A percentile compares a stretch with the other conserved stretches of the same genome.
These are phyloP conservation scores for Phlegmacium glaucopus DNA, from an alignment of 768 basidiomycete genomes.

Conservation along the genomic window DNA sequence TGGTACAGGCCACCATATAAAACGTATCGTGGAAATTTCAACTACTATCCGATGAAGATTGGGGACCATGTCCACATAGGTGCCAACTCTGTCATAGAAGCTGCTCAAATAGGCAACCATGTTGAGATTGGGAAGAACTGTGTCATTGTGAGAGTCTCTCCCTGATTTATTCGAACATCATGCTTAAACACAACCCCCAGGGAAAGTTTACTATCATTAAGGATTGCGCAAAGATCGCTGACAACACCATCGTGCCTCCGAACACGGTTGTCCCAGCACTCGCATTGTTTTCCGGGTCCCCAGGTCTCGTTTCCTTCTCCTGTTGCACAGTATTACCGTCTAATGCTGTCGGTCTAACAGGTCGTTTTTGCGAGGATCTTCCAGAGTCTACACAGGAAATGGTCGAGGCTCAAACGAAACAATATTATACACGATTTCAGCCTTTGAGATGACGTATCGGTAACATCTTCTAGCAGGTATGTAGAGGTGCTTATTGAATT, in stretches of 20 bases:
- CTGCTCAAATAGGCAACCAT: conserved; percentile 90
- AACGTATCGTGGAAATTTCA: conserved; percentile 87
- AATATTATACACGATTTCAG: conserved; percentile 82
- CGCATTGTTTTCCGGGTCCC: conserved; percentile 82
- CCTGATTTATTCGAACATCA: neutral
- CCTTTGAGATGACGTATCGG: conserved; percentile 38
- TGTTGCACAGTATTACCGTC: neutral
- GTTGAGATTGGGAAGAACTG: conserved; percentile 96
- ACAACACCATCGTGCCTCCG: conserved; percentile 86
- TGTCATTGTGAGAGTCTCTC: conserved; percentile 66
- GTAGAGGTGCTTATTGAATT: neutral
- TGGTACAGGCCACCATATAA: conserved; percentile 74
- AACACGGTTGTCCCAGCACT: conserved; percentile 92
- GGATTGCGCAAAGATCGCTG: conserved; percentile 87
- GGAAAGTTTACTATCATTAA: conserved; percentile 97
- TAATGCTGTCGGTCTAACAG: conserved; percentile 33
- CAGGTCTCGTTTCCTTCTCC: conserved; percentile 52
- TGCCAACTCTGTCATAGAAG: conserved; percentile 85
- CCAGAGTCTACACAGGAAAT: conserved; percentile 94
- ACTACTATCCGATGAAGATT: conserved; percentile 97
- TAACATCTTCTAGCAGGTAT: conserved; percentile 4
- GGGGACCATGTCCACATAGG: conserved; percentile 96
- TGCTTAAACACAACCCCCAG: conserved; percentile 35
- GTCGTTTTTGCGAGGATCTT: conserved; percentile 77
- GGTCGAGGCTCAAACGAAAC: conserved; percentile 82